Conservation (phyloP, 768 basidiomycete species). For the Russula ochroleuca region DNA sequence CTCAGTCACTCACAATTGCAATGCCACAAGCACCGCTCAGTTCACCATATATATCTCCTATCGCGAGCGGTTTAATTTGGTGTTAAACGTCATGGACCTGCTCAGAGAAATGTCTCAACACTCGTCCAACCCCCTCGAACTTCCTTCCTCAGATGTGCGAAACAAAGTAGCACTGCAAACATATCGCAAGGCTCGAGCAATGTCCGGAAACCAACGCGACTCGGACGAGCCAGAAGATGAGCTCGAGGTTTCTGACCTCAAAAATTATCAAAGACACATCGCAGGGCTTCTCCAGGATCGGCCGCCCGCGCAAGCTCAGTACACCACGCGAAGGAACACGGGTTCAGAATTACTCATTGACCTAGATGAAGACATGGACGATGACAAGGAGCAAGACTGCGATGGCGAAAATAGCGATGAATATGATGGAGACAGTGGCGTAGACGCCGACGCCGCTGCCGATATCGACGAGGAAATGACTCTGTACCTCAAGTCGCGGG, state of each 20-base stretch:
- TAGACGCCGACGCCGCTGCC: constrained; percentile 34
- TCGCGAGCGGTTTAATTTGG: neutral
- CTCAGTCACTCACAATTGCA: neutral
- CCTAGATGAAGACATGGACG: constrained; percentile 48
- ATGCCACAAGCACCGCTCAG: neutral
- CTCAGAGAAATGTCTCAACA: constrained; percentile 54
- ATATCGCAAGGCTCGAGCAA: constrained; percentile 37
- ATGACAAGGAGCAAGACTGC: constrained; percentile 42
- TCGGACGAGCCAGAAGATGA: constrained; percentile 52
- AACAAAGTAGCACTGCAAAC: constrained; percentile 45
- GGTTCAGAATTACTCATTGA: constrained; percentile 38
- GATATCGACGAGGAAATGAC: constrained; percentile 62
- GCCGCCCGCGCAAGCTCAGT: constrained; percentile 11
- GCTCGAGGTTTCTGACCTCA: constrained; percentile 39
- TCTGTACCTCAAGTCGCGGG: constrained; percentile 50
- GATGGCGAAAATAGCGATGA: constrained; percentile 31
- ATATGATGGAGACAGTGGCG: constrained; percentile 32
- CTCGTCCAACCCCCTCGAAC: constrained; percentile 71
- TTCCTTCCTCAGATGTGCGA: constrained; percentile 54
- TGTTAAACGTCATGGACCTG: constrained; percentile 35
- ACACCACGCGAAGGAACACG: constrained; percentile 8
- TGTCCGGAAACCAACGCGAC: constrained; percentile 32
- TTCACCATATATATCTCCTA: neutral
- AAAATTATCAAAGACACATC: constrained; percentile 50
- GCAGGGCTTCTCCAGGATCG: constrained; percentile 40